Conservation (phyloP, 2,329 filamentous ascomycete genomes). For the Xylaria multiplex region DNA sequence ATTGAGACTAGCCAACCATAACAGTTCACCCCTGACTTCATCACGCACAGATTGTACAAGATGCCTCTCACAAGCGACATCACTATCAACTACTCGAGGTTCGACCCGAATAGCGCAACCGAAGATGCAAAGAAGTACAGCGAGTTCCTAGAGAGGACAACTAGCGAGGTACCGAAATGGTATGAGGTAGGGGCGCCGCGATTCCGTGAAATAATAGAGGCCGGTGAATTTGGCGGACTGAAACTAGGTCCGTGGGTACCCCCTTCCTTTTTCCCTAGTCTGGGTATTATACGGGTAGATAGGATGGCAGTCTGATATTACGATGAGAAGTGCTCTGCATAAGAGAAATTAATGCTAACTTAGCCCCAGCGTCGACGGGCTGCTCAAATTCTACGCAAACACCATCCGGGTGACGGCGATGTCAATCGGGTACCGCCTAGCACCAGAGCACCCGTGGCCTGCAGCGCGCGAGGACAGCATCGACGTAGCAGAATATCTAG, state of each 20-base stretch:
- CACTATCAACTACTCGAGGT: constrained; percentile 19
- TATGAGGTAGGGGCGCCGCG: constrained; percentile 26
- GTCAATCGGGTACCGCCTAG: constrained; percentile 67
- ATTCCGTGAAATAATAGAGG: constrained; percentile 24
- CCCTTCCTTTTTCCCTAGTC: not conserved
- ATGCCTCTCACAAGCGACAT: constrained; percentile 32
- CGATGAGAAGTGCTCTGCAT: no score
- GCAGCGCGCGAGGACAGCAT: constrained; percentile 65
- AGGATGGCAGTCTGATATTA: no score
- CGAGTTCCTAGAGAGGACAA: constrained; percentile 20
- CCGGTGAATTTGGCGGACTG: constrained; percentile 52
- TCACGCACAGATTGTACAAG: not conserved
- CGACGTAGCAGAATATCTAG: constrained; percentile 64
- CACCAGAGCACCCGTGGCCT: constrained; percentile 68
- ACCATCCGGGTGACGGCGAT: constrained; percentile 59
- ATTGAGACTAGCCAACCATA: not conserved
- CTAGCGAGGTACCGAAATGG: constrained; percentile 9
- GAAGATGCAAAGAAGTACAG: constrained; percentile 22
- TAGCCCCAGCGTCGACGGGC: constrained; percentile 41
- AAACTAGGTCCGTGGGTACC: constrained; percentile 14
- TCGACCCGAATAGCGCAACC: constrained; percentile 12
- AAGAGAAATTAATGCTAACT: no score
- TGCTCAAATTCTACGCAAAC: constrained; percentile 62
- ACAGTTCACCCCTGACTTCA: not conserved
- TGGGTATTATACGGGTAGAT: no score